A percentile compares a stretch with the other conserved stretches of the same genome.
Conservation (phyloP, 2,329 filamentous ascomycete genomes). For the Ploettnerulaceae sp. region DNA sequence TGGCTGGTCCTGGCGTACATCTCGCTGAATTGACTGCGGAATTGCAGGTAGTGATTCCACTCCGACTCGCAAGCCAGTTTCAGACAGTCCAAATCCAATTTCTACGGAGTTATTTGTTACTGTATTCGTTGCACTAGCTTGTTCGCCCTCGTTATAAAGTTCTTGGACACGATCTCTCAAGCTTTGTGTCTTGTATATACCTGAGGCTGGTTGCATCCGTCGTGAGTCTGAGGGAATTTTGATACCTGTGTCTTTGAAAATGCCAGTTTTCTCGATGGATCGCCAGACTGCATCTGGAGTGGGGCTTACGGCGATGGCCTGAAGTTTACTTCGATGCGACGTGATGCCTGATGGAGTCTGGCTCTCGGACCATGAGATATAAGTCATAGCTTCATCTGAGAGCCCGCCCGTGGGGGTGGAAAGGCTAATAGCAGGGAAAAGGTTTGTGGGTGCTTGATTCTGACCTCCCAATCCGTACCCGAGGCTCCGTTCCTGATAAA, state of each 20-base stretch:
- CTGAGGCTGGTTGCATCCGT: too few species aligned
- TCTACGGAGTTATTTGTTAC: neutral
- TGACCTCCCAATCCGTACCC: neutral
- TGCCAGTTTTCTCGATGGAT: conserved; percentile 26
- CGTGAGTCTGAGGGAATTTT: neutral
- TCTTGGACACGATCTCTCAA: too few species aligned
- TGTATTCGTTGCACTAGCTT: neutral
- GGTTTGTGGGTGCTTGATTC: neutral
- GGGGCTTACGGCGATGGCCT: conserved; percentile 14
- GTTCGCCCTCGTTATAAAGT: too few species aligned
- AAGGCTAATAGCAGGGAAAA: neutral
- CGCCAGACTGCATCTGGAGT: conserved; percentile 25
- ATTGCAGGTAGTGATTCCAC: too few species aligned
- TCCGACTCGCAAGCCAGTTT: neutral
- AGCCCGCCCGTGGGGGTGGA: neutral
- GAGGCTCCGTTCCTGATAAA: neutral
- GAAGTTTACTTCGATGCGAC: neutral
- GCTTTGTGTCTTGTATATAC: too few species aligned
- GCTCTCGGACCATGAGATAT: conserved; percentile 28
- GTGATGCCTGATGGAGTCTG: conserved; percentile 9
- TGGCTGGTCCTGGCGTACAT: neutral
- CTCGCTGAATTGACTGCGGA: neutral
- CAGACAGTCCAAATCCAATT: neutral
- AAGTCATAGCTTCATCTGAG: conserved; percentile 20
- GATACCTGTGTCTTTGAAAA: conserved; percentile 30